Base-by-base conservation (phyloP, 2,329 filamentous ascomycete genomes). In the Chaetomium strumarium region DNA sequence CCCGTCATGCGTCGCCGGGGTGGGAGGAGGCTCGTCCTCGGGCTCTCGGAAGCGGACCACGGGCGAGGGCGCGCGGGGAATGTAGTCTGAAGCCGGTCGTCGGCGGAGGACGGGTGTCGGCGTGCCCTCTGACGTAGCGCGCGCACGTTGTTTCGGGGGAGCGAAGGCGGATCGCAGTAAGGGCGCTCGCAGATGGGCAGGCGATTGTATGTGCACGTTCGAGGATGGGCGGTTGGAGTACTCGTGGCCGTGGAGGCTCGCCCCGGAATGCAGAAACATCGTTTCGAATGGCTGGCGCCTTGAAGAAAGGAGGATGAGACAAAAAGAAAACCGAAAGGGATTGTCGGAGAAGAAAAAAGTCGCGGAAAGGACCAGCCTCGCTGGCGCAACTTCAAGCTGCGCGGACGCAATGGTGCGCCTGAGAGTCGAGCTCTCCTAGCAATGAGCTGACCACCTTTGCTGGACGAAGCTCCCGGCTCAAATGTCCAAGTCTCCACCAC, bases 191-290 rank as follows among this genome's bases (percentile, higher is more conserved):
- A 64, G 59, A 54, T 60, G 62, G 39, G 61, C 64, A 20, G 64
- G 61, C 38, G 67, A 65, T 57, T 65, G 67, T 49, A 66, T 58
- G 56, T 65, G 67, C 50, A 66, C 58, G 37, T 64, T 62, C 30
- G 67, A 59, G 20, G 66, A 52, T 49, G 67, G 62, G 41, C 67
- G 66, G 52, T 67, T 66, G 30, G 78, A 80, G 60, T 78, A 82
- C 63, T 82, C 78, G 63, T 82, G 79, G 64, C 79, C 79, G 62
- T 83, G 79, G 17, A 83, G 70, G 66, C 78, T 77, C 46, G 79
- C 79, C 42, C 78, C 79, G 16, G 78, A 72, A 61, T 83, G 80
- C 33, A 83, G 68, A 62, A 83, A 80, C 80, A 83, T 83, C 58
- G 55, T 67, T 63, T 55, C 44, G 33, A 47, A n/a, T 31, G n/a